Conservation (phyloP, 1,284 basidiomycete species). For the Tilletia indica region DNA sequence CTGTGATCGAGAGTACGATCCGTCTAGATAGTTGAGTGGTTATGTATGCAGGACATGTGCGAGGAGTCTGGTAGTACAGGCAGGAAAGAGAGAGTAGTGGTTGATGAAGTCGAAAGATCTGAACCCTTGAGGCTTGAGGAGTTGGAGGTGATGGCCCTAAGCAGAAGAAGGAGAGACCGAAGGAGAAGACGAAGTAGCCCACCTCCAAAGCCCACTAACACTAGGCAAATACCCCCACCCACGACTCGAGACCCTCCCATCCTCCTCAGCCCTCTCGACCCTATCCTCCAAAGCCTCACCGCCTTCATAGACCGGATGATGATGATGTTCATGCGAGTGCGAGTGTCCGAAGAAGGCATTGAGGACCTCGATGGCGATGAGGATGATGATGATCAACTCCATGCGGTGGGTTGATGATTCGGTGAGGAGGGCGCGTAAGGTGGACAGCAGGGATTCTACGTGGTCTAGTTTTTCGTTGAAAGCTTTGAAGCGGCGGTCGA, state of each 20-base stretch:
- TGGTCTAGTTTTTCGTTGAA: slow-evolving; percentile 53
- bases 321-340: slow-evolving; percentile 2
- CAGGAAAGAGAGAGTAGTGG: too few species aligned
- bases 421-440: slow-evolving; percentile 51
- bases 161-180: background rate
- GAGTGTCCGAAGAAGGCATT: slow-evolving; percentile 39
- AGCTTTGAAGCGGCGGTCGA: slow-evolving; percentile 44
- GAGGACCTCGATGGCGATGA: slow-evolving; percentile 48
- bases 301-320: background rate
- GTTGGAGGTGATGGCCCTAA: background rate
- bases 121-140: background rate
- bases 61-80: too few species aligned
- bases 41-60: too few species aligned
- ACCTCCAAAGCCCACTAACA: slow-evolving; percentile 1
- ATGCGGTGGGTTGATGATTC: slow-evolving; percentile 50
- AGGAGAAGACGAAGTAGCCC: background rate
- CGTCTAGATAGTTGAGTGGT: too few species aligned
- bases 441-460: slow-evolving; percentile 48
- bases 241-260: background rate
- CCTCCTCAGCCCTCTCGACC: background rate
- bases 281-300: background rate
- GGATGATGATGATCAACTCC: slow-evolving; percentile 50
- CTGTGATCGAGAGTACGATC: too few species aligned
- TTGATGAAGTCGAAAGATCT: background rate
- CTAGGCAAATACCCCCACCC: background rate